Evolutionary conservation across 768 basidiomycete genomes (phyloP).

Genomic region (Collybiopsis luxurians): DNA sequence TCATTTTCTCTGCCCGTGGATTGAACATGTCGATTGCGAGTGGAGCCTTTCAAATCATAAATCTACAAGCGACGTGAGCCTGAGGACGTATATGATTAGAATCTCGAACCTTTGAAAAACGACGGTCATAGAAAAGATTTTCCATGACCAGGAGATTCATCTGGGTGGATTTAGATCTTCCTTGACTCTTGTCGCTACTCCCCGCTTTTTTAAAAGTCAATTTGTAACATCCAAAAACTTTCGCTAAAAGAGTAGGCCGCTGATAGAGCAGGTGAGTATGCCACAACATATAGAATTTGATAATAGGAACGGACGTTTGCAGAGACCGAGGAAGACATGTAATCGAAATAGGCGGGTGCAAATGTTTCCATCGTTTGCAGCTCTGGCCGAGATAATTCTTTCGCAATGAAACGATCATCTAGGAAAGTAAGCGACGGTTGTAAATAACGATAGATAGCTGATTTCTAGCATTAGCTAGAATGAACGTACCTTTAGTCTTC

Average conservation of each 20-base stretch:
- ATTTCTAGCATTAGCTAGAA: background rate
- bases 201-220: conserved; percentile 79
- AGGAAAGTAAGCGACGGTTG: background rate
- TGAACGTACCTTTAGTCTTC: conserved; percentile 78
- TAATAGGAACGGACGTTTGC: conserved; percentile 58
- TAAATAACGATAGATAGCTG: background rate
- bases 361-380: conserved; percentile 95
- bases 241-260: conserved; percentile 91
- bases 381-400: conserved; percentile 89
- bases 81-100: background rate
- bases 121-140: conserved; percentile 90
- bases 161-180: conserved; percentile 75
- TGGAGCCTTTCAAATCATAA: conserved; percentile 96
- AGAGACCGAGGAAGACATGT: conserved; percentile 92
- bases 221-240: conserved; percentile 96
- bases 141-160: conserved; percentile 99
- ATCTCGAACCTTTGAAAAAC: conserved; percentile 74
- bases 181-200: conserved; percentile 61
- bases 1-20: conserved; percentile 90
- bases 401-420: conserved; percentile 99
- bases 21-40: conserved; percentile 88
- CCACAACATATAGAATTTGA: conserved; percentile 7
- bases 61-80: conserved; percentile 47
- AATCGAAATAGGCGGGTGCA: conserved; percentile 96
- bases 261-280: conserved; percentile 9